Evolutionary conservation across 1,139 yeast species (phyloP).

Genomic region (Candida glucosophila): DNA sequence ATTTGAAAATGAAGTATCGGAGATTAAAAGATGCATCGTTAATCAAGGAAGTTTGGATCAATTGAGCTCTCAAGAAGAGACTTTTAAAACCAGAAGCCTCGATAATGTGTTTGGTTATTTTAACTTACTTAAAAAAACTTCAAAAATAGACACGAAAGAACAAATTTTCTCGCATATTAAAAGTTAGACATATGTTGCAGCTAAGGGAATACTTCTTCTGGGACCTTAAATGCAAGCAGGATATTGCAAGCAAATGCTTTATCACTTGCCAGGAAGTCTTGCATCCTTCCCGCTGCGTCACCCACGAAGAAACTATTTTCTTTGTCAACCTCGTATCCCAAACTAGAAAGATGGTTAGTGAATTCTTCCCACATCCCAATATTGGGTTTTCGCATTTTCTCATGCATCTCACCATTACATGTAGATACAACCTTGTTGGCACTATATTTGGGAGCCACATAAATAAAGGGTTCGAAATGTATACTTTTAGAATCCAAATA

Average conservation of each 20-base stretch:
- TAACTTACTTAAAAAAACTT: conserved; percentile 39
- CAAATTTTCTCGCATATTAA: background rate
- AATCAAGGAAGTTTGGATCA: too few relatives aligned
- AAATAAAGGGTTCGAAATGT: conserved; percentile 38
- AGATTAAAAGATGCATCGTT: conserved; percentile 33
- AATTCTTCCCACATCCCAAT: conserved; percentile 63
- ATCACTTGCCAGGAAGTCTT: conserved; percentile 78
- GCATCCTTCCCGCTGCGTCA: conserved; percentile 85
- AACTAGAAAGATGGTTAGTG: background rate
- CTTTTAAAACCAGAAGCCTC: conserved; percentile 69
- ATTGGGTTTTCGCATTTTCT: conserved; percentile 60
- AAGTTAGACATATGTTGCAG: background rate
- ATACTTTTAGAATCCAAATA: conserved; percentile 3
- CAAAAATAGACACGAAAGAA: background rate
- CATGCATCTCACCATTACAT: conserved; percentile 26
- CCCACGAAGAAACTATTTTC: conserved; percentile 68
- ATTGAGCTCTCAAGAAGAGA: conserved; percentile 55
- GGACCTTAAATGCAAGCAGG: conserved; percentile 49
- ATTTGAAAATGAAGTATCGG: conserved; percentile 49
- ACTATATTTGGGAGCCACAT: conserved; percentile 55
- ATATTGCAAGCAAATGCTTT: conserved; percentile 51
- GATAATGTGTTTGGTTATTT: conserved; percentile 47
- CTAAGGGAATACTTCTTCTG: conserved; percentile 50
- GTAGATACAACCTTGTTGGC: conserved; percentile 11
- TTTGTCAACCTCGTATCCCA: conserved; percentile 33